Evolutionary conservation across 306 rosid genomes (phyloP), one percentile per base, ranked within the genome.

Genomic region (Oemleria cerasiformis): DNA sequence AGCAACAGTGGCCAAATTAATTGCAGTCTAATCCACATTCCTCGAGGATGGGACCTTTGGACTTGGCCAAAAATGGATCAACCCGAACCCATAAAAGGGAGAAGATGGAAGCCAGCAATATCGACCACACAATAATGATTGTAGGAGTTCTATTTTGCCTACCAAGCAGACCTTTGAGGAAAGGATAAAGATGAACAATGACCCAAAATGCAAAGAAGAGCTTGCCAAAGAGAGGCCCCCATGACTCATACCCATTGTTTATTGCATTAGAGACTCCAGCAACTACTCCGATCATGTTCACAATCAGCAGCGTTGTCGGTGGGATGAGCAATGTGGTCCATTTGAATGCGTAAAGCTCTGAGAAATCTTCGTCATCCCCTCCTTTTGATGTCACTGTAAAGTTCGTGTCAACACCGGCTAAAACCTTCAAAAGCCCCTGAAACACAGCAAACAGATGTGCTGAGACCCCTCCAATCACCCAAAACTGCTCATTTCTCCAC

Each of bases 401-500:
- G 76, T 79, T 84, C 54, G 89, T 73, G n/a, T 84, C 80, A 8
- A 86, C 80, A 41, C 96, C 96, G 20, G 82, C 84, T 63, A 90
- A 12, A 44, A 85, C 79, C 68, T 87, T 87, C 61, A 90, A 78
- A 9, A 90, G 59, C 38, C 93, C 96, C 16, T 84, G 69, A 61
- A 87, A 84, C 8, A 90, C 80, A 1, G 90, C 94, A 74, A 84
- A 73, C 25, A 90, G 15, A 63, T 90, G 83, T 14, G 94, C 82
- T 42, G 92, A 90, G 20, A 86, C 88, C 23, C 96, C 90, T 57
- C 86, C 88, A 11, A 88, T 86, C 51, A 90, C 88, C 96, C 94
- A 90, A 77, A 84, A 86, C 51, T 88, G 96, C 71, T 88, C 87
- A 38, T 90, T 90, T 84, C 94, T 88, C 96, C 92, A 88, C 96